Evolutionary conservation across 2,329 filamentous ascomycete genomes (phyloP), one percentile per base, ranked within the genome.

Genomic region (Sporothrix euskadiensis): DNA sequence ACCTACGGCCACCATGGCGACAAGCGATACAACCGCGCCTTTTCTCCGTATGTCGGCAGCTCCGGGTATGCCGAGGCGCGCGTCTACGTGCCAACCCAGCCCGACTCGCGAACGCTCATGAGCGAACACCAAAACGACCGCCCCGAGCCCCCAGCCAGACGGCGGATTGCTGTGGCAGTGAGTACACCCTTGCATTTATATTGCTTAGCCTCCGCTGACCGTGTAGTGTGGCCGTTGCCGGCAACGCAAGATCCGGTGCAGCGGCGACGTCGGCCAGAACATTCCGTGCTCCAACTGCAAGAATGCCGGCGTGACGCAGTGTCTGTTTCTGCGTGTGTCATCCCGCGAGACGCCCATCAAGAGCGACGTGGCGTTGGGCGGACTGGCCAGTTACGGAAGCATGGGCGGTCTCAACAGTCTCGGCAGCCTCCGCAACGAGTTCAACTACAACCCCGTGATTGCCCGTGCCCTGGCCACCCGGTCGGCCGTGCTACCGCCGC

Each of bases 241-340:
- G 75, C 94, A 95, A 83, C 89, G 95, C 74, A 98, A 98, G 85
- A 98, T 98, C 78, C 91, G 93, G 77, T 98, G 95, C 83, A 97
- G 92, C 79, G 95, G 95, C 59, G 94, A 97, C 80, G 85, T 87
- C 47, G 92, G 92, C 44, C 89, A 91, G 78, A 92, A 91, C n/a
- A 83, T 85, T 54, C 90, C 91, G n/a, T 98, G 95, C 82, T 85
- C 87, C 12, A 97, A 94, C 81, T 98, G 95, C 84, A 91, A 89
- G 78, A 89, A 86, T 75, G 91, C 94, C 71, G 91, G 92, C 14
- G 84, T 87, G 35, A 88, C 90, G 30, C 84, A 86, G 6, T 98
- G 95, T 80, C 88, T 91, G 73, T 98, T 97, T 79, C 84, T 97
- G 76, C 88, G 95, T 82, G 95, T 74, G 16, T 73, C 71, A 3